These are phyloP conservation scores for Primulina eburnea DNA, from an alignment of 257 asterid species.

Conservation along the genomic window DNA sequence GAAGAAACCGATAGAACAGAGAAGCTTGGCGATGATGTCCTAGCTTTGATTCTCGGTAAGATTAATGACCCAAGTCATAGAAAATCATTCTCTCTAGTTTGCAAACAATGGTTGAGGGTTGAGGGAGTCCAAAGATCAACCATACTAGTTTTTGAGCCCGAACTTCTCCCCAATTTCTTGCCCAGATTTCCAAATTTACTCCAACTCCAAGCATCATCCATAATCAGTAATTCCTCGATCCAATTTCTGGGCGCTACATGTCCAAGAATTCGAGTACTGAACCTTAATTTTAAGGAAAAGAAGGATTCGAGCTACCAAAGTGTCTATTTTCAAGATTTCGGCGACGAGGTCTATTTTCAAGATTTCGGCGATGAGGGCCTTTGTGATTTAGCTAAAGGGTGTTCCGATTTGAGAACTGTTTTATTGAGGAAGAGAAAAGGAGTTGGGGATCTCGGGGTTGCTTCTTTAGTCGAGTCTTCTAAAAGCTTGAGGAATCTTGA, in stretches of 20 bases:
- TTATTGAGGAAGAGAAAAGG: slow-evolving; percentile 25
- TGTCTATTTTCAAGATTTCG: slow-evolving; percentile 20
- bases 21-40: slow-evolving; percentile 28
- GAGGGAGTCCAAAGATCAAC: slow-evolving; percentile 30
- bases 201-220: slow-evolving; percentile 18
- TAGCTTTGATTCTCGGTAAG: slow-evolving; percentile 22
- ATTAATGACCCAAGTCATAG: slow-evolving; percentile 19
- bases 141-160: slow-evolving; percentile 25
- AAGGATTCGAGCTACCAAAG: neutral
- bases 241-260: slow-evolving; percentile 26
- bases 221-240: slow-evolving; percentile 24
- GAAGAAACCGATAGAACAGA: slow-evolving; percentile 21
- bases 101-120: slow-evolving; percentile 29
- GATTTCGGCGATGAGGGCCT: slow-evolving; percentile 15
- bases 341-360: neutral
- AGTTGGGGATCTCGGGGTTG: slow-evolving; percentile 28
- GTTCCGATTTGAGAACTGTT: slow-evolving; percentile 18
- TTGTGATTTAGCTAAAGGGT: slow-evolving; percentile 17
- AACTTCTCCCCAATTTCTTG: slow-evolving; percentile 25
- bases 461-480: slow-evolving; percentile 19
- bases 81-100: slow-evolving; percentile 33
- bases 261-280: slow-evolving; percentile 27
- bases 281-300: slow-evolving; percentile 26
- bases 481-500: slow-evolving; percentile 29
- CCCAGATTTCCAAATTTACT: slow-evolving; percentile 35